Conservation (phyloP, 768 basidiomycete species). For the Lactarius pseudohatsudake region DNA sequence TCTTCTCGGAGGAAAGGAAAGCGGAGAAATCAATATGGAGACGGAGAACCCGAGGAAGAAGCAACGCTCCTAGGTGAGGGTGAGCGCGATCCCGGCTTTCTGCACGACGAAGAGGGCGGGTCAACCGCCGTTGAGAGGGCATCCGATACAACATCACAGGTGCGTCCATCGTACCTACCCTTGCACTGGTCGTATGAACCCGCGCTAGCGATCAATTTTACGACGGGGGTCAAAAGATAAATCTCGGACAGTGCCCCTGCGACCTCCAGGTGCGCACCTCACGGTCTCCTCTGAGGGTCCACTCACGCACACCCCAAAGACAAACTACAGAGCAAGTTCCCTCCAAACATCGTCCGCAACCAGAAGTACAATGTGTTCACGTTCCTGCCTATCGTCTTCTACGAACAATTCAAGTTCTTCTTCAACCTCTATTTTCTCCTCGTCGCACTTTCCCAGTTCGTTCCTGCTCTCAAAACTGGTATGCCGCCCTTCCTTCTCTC, state of each 20-base stretch:
- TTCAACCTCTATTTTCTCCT: constrained; percentile 99
- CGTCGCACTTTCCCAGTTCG: constrained; percentile 93
- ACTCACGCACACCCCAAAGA: constrained; percentile 42
- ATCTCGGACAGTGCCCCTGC: constrained; percentile 76
- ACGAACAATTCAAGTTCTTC: constrained; percentile 99
- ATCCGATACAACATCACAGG: constrained; percentile 31
- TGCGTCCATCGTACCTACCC: constrained; percentile 20
- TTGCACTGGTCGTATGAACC: constrained; percentile 24
- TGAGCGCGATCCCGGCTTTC: constrained; percentile 38
- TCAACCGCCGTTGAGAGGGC: constrained; percentile 5
- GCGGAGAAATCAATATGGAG: constrained; percentile 22
- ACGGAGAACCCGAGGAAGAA: constrained; percentile 26
- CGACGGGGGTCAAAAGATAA: constrained; percentile 53
- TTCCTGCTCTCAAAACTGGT: constrained; percentile 97
- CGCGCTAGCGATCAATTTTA: constrained; percentile 34
- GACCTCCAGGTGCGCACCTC: constrained; percentile 55
- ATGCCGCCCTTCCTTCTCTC: constrained; percentile 27
- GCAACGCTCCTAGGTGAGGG: constrained; percentile 30
- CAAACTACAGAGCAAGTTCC: constrained; percentile 67
- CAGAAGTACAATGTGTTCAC: constrained; percentile 97
- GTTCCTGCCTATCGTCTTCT: constrained; percentile 96
- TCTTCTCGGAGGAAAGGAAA: constrained; percentile 24
- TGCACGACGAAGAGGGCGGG: constrained; percentile 42
- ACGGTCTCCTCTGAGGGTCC: background rate
- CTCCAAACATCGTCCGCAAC: constrained; percentile 92